These are phyloP conservation scores for Dactylonectria macrodidyma DNA, from an alignment of 2,329 filamentous ascomycete genomes.

Conservation along the genomic window DNA sequence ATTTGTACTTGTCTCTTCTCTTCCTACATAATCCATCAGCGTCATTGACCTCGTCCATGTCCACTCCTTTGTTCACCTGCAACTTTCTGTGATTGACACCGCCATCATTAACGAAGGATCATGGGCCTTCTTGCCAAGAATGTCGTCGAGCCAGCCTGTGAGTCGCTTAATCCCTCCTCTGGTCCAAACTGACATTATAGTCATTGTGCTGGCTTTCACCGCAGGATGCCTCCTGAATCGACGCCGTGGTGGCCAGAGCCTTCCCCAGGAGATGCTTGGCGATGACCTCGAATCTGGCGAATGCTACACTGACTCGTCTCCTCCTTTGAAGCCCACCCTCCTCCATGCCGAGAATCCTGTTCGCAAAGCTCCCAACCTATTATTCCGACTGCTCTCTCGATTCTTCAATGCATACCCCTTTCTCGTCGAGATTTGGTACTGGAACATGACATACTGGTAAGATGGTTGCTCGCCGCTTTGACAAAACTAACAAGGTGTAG, in stretches of 20 bases:
- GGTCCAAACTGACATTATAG: constrained; percentile 16
- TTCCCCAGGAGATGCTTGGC: constrained; percentile 11
- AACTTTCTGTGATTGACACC: neutral
- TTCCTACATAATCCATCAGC: neutral
- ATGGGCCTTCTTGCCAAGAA: constrained; percentile 13
- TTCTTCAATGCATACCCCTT: constrained; percentile 53
- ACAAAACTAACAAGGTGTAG: constrained; percentile 34
- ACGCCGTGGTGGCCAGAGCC: constrained; percentile 21
- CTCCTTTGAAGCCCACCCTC: constrained; percentile 39
- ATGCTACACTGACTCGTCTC: constrained; percentile 37
- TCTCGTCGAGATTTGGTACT: constrained; percentile 55
- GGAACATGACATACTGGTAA: constrained; percentile 55
- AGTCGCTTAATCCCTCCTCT: neutral
- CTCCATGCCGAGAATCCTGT: constrained; percentile 30
- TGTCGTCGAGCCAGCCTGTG: constrained; percentile 33
- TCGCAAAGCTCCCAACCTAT: constrained; percentile 40
- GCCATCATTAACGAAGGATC: constrained; percentile 14
- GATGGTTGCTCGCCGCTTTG: neutral
- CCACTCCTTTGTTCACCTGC: neutral
- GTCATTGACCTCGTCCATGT: neutral
- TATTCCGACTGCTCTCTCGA: constrained; percentile 47
- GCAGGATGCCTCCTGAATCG: constrained; percentile 46
- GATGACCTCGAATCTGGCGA: constrained; percentile 39
- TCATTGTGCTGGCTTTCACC: constrained; percentile 43
- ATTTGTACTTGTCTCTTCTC: neutral